Base-by-base conservation (phyloP, 805 yeast genomes). In the Nakazawaea wyomingensis region DNA sequence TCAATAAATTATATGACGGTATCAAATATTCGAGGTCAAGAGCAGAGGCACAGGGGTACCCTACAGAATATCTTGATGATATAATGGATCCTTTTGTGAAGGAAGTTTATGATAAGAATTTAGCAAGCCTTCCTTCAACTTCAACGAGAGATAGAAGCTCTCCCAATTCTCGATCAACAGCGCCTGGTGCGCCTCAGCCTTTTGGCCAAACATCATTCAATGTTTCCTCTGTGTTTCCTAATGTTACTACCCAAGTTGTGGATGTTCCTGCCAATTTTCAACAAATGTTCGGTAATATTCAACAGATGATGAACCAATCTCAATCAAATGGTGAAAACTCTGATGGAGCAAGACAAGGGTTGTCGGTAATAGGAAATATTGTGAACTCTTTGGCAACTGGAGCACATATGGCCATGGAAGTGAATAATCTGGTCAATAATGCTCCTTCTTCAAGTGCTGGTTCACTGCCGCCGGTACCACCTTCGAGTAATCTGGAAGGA, bases 11-110 rank as follows among this genome's bases (percentile, higher is more conserved):
- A 24, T 55, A 52, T 33, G 60, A 57, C 34, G 46, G 64, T 0
- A 34, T 61, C 6, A 48, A 52, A 17, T 43, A 61, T 13, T 54
- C 64, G 1, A 61, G 58, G 38, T 39, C 48, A 5, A 50, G 66
- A 29, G 64, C 64, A 9, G 51, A 46, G 37, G 60, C 56, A 37
- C 66, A 61, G 40, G 66, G 65, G 1, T 61, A 61, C 36, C 42
- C 57, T 1, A 55, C 55, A 31, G 48, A 45, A 13, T 59, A 56
- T 39, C 56, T 61, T 14, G 56, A 60, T 47, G 43, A 43, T 18
- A 48, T 61, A 16, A 39, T 59, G 18, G 26, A 26, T 19, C 32
- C 37, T n/a, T n/a, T 19, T 14, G 39, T 34, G 29, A 20, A 26
- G 37, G 18, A 26, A 26, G 17, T 39, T 24, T 31, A 11, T 16